Evolutionary conservation across 2,329 filamentous ascomycete species (phyloP).

Genomic region (Sclerotinia subarctica): DNA sequence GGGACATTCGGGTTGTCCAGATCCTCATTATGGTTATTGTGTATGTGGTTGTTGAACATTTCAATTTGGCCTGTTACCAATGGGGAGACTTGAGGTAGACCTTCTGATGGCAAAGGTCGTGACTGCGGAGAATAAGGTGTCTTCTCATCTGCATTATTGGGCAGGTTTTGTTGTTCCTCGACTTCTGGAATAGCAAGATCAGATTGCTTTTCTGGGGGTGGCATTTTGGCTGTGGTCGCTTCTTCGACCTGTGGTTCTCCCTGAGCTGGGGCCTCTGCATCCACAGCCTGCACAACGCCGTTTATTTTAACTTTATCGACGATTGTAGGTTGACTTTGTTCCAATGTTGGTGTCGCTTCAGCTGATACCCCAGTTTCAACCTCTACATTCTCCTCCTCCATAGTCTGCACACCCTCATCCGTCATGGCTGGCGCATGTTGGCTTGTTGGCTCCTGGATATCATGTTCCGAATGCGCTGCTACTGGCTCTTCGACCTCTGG

Average conservation of each 20-base stretch:
- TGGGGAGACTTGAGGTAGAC: constrained; percentile 34
- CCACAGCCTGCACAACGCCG: not conserved
- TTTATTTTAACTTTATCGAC: not conserved
- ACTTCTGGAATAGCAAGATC: not conserved
- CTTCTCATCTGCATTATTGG: constrained; percentile 13
- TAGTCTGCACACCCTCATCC: constrained; percentile 44
- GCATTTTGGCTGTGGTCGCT: not conserved
- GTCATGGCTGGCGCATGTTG: constrained; percentile 35
- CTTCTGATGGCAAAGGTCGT: constrained; percentile 32
- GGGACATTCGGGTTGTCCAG: not conserved
- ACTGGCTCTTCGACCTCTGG: constrained; percentile 40
- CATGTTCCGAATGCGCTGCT: constrained; percentile 16
- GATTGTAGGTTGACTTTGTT: not conserved
- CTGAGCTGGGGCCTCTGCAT: not conserved
- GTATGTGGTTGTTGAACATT: constrained; percentile 3
- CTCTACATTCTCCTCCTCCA: constrained; percentile 41
- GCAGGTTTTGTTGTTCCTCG: not conserved
- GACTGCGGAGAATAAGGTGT: constrained; percentile 30
- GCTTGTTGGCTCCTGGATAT: constrained; percentile 25
- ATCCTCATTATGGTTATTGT: not conserved
- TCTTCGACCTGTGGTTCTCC: not conserved
- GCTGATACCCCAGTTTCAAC: constrained; percentile 33
- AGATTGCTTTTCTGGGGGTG: not conserved
- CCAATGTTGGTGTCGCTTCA: not conserved
- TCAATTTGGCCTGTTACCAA: constrained; percentile 24